Base-by-base conservation (phyloP, 2,329 filamentous ascomycete genomes). In the Bipolaris oryzae region DNA sequence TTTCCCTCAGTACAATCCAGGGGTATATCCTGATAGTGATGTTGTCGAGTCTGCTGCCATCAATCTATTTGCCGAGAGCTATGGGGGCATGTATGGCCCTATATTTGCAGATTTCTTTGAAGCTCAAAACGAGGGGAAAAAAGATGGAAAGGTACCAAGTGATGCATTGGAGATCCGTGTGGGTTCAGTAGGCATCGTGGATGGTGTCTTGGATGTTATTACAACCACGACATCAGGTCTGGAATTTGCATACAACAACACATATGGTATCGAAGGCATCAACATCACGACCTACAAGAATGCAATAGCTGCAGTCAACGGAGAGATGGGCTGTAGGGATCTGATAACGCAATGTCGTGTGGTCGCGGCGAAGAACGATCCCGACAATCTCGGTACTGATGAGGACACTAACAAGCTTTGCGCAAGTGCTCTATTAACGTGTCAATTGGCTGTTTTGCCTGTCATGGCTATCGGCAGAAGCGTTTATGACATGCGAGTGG, bases 61-160 rank as follows among this genome's bases (percentile, higher is more conserved):
- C 50, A 87, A 87, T 64, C 76, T 91, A 4, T 90, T 89, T 59
- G 82, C 87, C 0, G 87, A 91, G 71, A 88, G 85, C 73, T 89
- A 90, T 71, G 85, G 87, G 33, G 89, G 89, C 11, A 84, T 86
- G 53, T 92, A 90, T 64, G 89, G 86, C 0, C 87, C 87, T 2
- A 78, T 84, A 1, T 89, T 90, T 64, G 85, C 86, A 10, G 63
- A 77, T 3, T 79, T 79, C 61, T 84, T 83, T 55, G 81, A 88
- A 65, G 72, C 84, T 53, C 87, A 91, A 74, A 92, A 91, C 63
- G 71, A 77, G 16, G 79, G 78, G 50, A 82, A 84, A 13, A 68
- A 73, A n/a, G 82, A 80, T 52, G 83, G 85, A 3, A 73, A 79
- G 1, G 55, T 85, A 1, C 72, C 81, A 7, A 74, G 82, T 57